phyloP scores from a whole-genome alignment of 768 basidiomycete genomes.

The Porpolomopsis calyptriformis region DNA sequence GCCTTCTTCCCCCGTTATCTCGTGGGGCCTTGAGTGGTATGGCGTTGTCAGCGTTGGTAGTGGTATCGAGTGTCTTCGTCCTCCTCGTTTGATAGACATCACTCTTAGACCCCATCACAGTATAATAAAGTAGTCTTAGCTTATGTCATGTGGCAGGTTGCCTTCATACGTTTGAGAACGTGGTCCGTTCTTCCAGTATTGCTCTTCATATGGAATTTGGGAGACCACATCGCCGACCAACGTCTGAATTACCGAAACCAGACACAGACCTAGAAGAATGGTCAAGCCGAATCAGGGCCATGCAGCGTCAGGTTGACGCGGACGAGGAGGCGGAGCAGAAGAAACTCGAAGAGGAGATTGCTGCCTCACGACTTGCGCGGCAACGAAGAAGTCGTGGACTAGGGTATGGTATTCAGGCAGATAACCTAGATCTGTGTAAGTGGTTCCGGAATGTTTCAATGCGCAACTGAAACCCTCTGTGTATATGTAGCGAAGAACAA shows the following conservation, averaged over 20 bases:
- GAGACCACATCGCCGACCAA: constrained; percentile 8
- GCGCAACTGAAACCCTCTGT: background rate
- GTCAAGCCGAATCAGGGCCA: constrained; percentile 68
- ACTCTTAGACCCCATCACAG: background rate
- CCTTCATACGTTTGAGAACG: background rate
- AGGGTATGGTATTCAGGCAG: constrained; percentile 23
- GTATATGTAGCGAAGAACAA: constrained; percentile 12
- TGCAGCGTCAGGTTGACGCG: constrained; percentile 73
- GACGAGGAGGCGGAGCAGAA: constrained; percentile 72
- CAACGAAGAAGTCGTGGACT: constrained; percentile 38
- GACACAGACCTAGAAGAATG: constrained; percentile 70
- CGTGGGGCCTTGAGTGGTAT: constrained; percentile 18
- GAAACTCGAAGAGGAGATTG: constrained; percentile 55
- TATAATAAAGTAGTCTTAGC: background rate
- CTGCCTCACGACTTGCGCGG: constrained; percentile 40
- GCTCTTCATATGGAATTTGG: constrained; percentile 6
- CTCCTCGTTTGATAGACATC: constrained; percentile 21
- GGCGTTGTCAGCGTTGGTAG: constrained; percentile 20
- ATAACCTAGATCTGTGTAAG: constrained; percentile 40
- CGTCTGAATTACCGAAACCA: constrained; percentile 37
- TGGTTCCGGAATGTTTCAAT: constrained; percentile 8
- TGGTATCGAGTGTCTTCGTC: constrained; percentile 25
- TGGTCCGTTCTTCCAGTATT: background rate
- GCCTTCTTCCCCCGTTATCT: constrained; percentile 2
- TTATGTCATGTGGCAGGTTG: background rate